Evolutionary conservation across 1,284 basidiomycete genomes (phyloP), one percentile per base, ranked within the genome.

Genomic region (Ustilago crameri): DNA sequence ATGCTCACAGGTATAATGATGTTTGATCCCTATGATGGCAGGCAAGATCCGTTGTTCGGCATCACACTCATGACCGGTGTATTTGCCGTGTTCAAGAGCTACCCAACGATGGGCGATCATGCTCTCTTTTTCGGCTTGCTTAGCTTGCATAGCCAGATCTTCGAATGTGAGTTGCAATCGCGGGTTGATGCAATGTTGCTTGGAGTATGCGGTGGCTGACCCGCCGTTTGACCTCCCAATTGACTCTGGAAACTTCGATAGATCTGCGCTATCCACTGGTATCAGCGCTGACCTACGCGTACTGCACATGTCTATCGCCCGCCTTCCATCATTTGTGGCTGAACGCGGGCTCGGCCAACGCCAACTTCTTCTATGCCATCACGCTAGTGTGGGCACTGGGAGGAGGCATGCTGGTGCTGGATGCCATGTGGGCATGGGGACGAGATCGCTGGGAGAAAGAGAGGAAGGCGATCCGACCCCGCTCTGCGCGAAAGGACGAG

Each of bases 301-400:
- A 98, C 80, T 89, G 95, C 0, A 87, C 90, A 0, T 87, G 94
- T 22, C 89, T 98, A 10, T 88, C 98, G 57, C 95, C 94, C 0
- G 87, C 96, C 17, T 95, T 98, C 84, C 90, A 96, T 79, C 88
- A 93, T 64, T 86, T 98, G 4, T 98, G 96, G 95, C 87, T 98
- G 5, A 86, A 87, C 9, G 91, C 93, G 49, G 95, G 94, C 0
- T 93, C 93, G 5, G 95, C 94, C 1, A 98, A 98, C 80, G 94
- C 95, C 43, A 98, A 98, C 83, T 99, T 98, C 85, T 98, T 93
- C 86, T 98, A 97, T 80, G 95, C 95, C 0, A 90, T 91, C 5
- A 97, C 93, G 2, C 86, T 98, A 72, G 95, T 98, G 5, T 95
- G 95, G 84, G 93, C 92, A 0, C 87, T 93, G 74, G 91, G 91